These are phyloP conservation scores for Puccinia hordei DNA, from an alignment of 1,284 basidiomycete species.

Conservation along the genomic window DNA sequence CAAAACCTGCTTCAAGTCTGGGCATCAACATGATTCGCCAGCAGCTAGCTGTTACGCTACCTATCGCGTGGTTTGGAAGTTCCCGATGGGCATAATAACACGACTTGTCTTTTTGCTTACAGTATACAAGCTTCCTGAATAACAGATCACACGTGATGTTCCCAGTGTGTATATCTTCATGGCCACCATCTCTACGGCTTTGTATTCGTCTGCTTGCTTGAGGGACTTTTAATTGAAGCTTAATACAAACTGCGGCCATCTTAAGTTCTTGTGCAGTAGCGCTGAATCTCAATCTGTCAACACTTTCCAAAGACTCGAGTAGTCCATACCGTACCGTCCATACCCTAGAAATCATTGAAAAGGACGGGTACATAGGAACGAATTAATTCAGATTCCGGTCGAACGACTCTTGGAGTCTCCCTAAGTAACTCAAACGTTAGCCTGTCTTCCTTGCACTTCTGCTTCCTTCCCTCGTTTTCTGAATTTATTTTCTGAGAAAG, in stretches of 20 bases:
- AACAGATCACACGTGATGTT: slow-evolving; percentile 20
- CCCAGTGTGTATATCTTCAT: slow-evolving; percentile 20
- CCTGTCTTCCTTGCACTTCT: not conserved
- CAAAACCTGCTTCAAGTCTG: not conserved
- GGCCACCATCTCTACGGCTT: slow-evolving; percentile 1
- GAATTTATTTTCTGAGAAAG: not conserved
- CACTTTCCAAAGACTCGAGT: slow-evolving; percentile 6
- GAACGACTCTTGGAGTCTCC: slow-evolving; percentile 4
- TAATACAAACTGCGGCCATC: slow-evolving; percentile 34
- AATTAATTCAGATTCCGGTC: not conserved
- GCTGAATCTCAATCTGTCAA: slow-evolving; percentile 25
- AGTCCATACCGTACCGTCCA: not conserved
- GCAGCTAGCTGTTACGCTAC: not conserved
- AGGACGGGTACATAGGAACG: slow-evolving; percentile 1
- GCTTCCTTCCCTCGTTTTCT: slow-evolving; percentile 17
- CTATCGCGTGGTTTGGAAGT: slow-evolving; percentile 31
- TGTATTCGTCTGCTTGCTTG: slow-evolving; percentile 13
- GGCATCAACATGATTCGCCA: not conserved
- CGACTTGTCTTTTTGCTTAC: not conserved
- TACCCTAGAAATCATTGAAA: slow-evolving; percentile 6
- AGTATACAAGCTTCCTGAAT: not conserved
- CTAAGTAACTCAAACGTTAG: not conserved
- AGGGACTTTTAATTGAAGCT: slow-evolving; percentile 22
- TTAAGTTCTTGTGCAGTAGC: slow-evolving; percentile 26
- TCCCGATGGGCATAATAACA: slow-evolving; percentile 4